These are phyloP conservation scores for Paecilomyces dactylethromorphus DNA, from an alignment of 2,329 filamentous ascomycete genomes.

Conservation along the genomic window DNA sequence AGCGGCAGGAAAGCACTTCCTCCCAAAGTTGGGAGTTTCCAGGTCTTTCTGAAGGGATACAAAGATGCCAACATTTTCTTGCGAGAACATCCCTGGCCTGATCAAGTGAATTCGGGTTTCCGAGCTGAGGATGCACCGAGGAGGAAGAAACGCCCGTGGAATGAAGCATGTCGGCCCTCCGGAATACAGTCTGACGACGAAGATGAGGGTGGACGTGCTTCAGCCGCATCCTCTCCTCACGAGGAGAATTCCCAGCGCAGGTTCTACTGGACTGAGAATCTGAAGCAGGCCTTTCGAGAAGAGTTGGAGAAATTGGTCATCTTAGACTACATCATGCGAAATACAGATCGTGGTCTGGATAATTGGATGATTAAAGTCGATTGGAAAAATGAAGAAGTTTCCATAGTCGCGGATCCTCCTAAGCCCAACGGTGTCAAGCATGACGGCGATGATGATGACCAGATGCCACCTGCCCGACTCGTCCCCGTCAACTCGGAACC, in stretches of 20 bases:
- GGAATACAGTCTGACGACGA: conserved; percentile 55
- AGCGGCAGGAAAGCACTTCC: conserved; percentile 81
- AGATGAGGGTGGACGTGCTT: conserved; percentile 43
- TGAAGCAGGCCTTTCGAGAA: conserved; percentile 90
- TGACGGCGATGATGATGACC: conserved; percentile 40
- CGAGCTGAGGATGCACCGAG: conserved; percentile 61
- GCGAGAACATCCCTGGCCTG: conserved; percentile 93
- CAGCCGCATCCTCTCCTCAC: conserved; percentile 36
- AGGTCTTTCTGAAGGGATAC: conserved; percentile 93
- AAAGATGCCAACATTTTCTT: conserved; percentile 96
- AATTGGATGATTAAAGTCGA: conserved; percentile 99
- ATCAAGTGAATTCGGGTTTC: conserved; percentile 68
- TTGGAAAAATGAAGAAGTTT: conserved; percentile 72
- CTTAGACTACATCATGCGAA: conserved; percentile 97
- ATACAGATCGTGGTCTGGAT: conserved; percentile 91
- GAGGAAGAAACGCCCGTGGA: conserved; percentile 67
- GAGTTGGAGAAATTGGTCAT: conserved; percentile 96
- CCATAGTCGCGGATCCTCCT: conserved; percentile 78
- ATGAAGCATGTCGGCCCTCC: conserved; percentile 70
- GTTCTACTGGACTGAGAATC: conserved; percentile 78
- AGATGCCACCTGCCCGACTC: conserved; percentile 52
- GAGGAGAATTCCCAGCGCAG: conserved; percentile 41
- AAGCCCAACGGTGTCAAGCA: conserved; percentile 50
- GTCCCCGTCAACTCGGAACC: conserved; percentile 47
- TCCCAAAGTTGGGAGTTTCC: conserved; percentile 89